Evolutionary conservation across 176 grass and related monocot genomes (phyloP).

Genomic region (Thinopyrum elongatum): DNA sequence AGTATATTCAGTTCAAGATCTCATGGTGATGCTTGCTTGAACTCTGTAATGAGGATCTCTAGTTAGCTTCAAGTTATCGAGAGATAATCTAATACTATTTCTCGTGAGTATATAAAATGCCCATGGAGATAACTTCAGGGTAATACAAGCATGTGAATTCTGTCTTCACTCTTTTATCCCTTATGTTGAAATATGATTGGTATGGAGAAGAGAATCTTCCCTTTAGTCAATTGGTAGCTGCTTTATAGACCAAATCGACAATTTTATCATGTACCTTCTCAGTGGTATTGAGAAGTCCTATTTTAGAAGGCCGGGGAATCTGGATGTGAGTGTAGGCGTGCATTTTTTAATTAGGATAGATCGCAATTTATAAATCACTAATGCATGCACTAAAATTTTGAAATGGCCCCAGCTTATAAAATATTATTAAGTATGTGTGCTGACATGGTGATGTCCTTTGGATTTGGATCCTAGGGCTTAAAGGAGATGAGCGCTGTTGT

Average conservation of each 20-base stretch:
- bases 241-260: background rate
- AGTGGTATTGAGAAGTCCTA: background rate
- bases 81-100: background rate
- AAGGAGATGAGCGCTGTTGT: background rate
- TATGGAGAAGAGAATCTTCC: conserved; percentile 6
- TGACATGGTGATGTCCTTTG: background rate
- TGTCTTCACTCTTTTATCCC: conserved; percentile 19
- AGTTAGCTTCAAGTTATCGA: background rate
- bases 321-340: background rate
- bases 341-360: background rate
- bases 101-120: background rate
- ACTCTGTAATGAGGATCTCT: background rate
- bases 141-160: conserved; percentile 3
- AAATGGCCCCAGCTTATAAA: background rate
- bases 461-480: background rate
- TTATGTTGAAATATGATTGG: background rate
- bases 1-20: background rate
- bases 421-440: background rate
- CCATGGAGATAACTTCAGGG: background rate
- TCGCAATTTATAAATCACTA: background rate
- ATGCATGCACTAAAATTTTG: background rate
- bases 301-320: background rate
- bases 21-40: conserved; percentile 6
- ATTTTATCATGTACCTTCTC: background rate
- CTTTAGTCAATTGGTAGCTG: background rate